Evolutionary conservation across 2,329 filamentous ascomycete species (phyloP).

Genomic region (Akanthomyces dipterigenus): DNA sequence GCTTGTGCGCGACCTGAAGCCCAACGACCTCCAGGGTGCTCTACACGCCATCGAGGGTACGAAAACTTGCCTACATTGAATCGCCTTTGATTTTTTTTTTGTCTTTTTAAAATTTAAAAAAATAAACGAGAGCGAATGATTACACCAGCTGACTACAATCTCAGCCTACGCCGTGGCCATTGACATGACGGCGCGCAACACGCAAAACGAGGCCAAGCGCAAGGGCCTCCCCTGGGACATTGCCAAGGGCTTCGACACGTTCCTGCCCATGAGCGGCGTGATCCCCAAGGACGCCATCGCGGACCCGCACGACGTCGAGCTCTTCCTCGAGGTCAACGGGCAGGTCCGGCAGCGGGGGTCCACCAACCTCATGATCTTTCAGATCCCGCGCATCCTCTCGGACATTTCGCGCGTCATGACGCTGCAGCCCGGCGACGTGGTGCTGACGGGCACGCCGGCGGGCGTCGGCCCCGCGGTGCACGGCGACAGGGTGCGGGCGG

Average conservation of each 20-base stretch:
- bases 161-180: slow-evolving; percentile 85
- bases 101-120: too few relatives aligned
- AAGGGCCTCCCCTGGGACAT: slow-evolving; percentile 96
- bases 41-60: slow-evolving; percentile 74
- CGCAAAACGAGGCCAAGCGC: slow-evolving; percentile 94
- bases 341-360: slow-evolving; percentile 74
- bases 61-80: too few relatives aligned
- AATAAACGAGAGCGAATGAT: too few relatives aligned
- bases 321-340: slow-evolving; percentile 80
- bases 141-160: too few relatives aligned
- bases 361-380: slow-evolving; percentile 91
- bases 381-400: slow-evolving; percentile 76
- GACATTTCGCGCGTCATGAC: slow-evolving; percentile 96
- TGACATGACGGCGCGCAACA: slow-evolving; percentile 95
- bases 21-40: slow-evolving; percentile 67
- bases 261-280: slow-evolving; percentile 76
- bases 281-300: slow-evolving; percentile 76
- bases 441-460: slow-evolving; percentile 95
- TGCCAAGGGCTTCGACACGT: slow-evolving; percentile 96
- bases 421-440: slow-evolving; percentile 82
- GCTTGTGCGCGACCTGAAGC: slow-evolving; percentile 66
- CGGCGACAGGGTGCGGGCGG: slow-evolving; percentile 82
- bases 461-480: slow-evolving; percentile 81
- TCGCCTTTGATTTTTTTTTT: not conserved
- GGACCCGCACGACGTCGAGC: slow-evolving; percentile 80